Evolutionary conservation across 1,284 basidiomycete genomes (phyloP), one percentile per base, ranked within the genome.

Genomic region (Moesziomyces sp.): DNA sequence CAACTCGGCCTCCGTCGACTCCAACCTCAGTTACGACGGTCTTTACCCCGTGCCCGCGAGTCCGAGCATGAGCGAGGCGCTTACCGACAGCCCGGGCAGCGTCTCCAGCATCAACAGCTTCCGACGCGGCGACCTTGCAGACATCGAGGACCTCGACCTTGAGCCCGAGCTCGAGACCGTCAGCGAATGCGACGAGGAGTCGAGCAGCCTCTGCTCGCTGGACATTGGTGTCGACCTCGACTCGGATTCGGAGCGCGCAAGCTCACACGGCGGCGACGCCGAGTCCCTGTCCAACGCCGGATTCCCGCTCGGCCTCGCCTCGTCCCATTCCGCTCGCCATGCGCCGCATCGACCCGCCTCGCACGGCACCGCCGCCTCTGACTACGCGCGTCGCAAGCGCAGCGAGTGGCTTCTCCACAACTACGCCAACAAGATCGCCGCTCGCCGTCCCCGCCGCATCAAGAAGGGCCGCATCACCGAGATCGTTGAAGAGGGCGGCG

Each of bases 151-250:
- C 45, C 66, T 79, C 23, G 78, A 81, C 46, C 62, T 78, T 11
- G 80, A 82, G 48, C 78, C 74, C 10, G 81, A 83, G 49, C 75
- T 83, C 23, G 78, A 82, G 50, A 78, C 76, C 10, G 79, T 78
- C 24, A 77, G 69, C 47, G 80, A 83, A 49, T 59, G 65, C 62
- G 80, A 81, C 49, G 79, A 80, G 42, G 79, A 80, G 57, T 65
- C 60, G 1, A 76, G 65, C 58, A 66, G 74, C 38, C 66, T 78
- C 13, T 73, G 73, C 52, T 73, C 77, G n/a, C 56, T 77, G 3
- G 72, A 79, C 44, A 59, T 78, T n/a, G 58, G 59, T 30, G 42
- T 60, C 46, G 69, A 74, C 14, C 52, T 76, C n/a, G 74, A 76
- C 33, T 76, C 74, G 2, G 74, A 76, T 44, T 74, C 71, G 28